Base-by-base conservation (phyloP, 2,329 filamentous ascomycete genomes). In the Beauveria varroae region DNA sequence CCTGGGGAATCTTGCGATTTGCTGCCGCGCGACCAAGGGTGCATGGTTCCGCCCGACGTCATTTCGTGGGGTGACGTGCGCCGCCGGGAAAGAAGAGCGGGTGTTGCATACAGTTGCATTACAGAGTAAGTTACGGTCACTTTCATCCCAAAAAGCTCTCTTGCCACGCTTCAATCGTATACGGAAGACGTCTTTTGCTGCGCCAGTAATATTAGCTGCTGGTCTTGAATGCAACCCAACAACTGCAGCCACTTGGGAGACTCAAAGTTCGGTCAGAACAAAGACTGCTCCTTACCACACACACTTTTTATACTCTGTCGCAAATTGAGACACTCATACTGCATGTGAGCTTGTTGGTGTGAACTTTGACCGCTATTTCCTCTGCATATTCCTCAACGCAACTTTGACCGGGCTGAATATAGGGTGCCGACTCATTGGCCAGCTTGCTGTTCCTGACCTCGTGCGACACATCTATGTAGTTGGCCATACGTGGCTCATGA, bases 381-480 rank as follows among this genome's bases (percentile, higher is more conserved):
- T 59, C 9, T 52, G 55, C 55, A 57, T 40, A n/a, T 16, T 41
- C 18, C 20, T 41, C 44, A 50, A 49, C 40, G 46, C 28, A 50
- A 41, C 16, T 34, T 26, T 18, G 34, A 59, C 5, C 34, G 55
- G 44, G 44, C 44, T 57, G 55, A 50, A 30, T 34, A 26, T 22
- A 18, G 9, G 34, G 22, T 22, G 41, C n/a, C 10, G 9, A 57
- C 26, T 20, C 30, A 49, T 40, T 41, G 46, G 44, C 55, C 44
- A 14, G n/a, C 30, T 41, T 26, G 18, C 57, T 44, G 43, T 59
- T 44, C 46, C 30, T 44, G 46, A 24, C 55, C 22, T 28, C 52
- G 57, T 59, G 57, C 37, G 57, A 59, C 57, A 40, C 55, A 59
- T 52, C 47, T 59, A 51, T 52, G 49, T 44, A 52, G 46, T 59